These are phyloP conservation scores for Mortierella sp. DNA, from an alignment of 371 early-diverging fungal species.

Conservation along the genomic window DNA sequence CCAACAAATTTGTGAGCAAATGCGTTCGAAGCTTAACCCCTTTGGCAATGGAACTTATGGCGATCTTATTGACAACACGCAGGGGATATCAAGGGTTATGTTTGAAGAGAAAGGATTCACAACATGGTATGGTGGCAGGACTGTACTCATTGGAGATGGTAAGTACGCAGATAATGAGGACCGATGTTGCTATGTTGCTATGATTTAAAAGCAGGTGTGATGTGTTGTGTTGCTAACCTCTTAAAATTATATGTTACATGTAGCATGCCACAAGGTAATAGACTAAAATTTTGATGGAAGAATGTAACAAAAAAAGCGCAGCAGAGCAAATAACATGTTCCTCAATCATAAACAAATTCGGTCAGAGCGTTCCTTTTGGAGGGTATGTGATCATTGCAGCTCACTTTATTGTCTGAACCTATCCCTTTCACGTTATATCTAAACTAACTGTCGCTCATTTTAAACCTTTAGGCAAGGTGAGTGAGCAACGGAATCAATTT, in stretches of 20 bases:
- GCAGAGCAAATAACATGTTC: neutral
- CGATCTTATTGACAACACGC: slow-evolving; percentile 44
- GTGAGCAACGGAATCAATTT: neutral
- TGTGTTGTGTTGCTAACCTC: neutral
- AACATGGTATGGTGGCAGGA: slow-evolving; percentile 54
- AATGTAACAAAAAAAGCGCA: neutral
- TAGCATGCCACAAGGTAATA: slow-evolving; percentile 54
- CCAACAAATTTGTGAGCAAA: slow-evolving; percentile 47
- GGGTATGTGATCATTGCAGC: slow-evolving; percentile 23
- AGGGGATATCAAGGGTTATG: slow-evolving; percentile 49
- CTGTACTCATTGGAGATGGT: slow-evolving; percentile 57
- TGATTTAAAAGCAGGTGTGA: neutral
- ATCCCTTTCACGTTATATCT: neutral
- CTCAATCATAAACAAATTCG: neutral
- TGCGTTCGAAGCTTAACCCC: slow-evolving; percentile 37
- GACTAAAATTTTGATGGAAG: too few relatives aligned
- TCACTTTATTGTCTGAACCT: neutral
- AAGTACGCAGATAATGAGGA: slow-evolving; percentile 7
- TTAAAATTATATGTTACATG: neutral
- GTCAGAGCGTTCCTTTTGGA: slow-evolving; percentile 54
- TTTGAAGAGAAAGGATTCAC: slow-evolving; percentile 52
- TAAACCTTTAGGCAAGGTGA: slow-evolving; percentile 22
- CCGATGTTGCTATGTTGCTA: too few relatives aligned
- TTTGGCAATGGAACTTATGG: slow-evolving; percentile 53
- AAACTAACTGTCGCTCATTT: neutral